Base-by-base conservation (phyloP, 148 eudicot genomes). In the Gaultheria prostrata region DNA sequence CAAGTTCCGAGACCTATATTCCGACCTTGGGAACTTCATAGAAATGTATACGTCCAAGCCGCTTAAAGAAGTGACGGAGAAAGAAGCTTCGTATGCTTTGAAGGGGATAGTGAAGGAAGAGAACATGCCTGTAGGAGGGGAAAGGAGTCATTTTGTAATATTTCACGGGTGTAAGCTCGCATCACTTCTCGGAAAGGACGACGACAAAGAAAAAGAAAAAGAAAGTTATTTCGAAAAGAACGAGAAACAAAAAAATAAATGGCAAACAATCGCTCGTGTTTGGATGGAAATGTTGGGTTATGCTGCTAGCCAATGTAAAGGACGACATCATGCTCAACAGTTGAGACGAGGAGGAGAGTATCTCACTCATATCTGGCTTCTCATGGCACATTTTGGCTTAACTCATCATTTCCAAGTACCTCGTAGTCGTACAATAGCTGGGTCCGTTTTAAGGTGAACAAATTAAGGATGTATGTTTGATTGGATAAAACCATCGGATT, bases 261-360 rank as follows among this genome's bases (percentile, higher is more conserved):
- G 74, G 74, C 0, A 6, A 0, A 0, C 13, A 0, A 70, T 70
- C 0, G 8, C 0, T 0, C 0, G 13, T 1, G 43, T 70, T 15
- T 70, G 74, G 74, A 1, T 30, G 0, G 74, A 70, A 5, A 70
- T 70, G 5, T 33, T 70, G 21, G 3, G 74, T 70, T 45, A 70
- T 70, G 21, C 74, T 30, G 74, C 74, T 14, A 70, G 74, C 45
- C 74, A 70, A 70, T 70, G 74, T 17, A 70, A 17, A 32, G 74
- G 69, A 24, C 28, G 69, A 61, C 14, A 1, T 1, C 69, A 61
- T 61, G 69, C 69, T 61, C 69, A 61, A 24, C 69, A 61, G 30
- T 61, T 61, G 30, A 61, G 69, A 61, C 30, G 14, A 24, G 69
- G 69, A 61, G 69, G 69, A 10, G 69, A 61, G 69, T 61, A 61